Base-by-base conservation (phyloP, 2,329 filamentous ascomycete genomes). In the Penicillium frequentans region DNA sequence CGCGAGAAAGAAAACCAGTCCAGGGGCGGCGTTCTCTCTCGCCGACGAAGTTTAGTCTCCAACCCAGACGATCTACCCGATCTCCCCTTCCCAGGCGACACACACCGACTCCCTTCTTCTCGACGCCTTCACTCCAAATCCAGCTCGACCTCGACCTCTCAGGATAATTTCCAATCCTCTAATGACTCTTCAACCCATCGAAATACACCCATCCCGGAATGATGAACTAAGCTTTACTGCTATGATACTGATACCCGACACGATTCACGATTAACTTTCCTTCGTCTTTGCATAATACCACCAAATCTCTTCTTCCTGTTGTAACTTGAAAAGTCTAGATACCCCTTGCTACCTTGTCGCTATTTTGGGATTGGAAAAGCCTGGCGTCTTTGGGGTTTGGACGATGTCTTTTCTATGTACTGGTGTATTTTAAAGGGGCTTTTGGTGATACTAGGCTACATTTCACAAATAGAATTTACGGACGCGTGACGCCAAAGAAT, bases 1-100 rank as follows among this genome's bases (percentile, higher is more conserved):
- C 68, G 65, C 37, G 68, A 70, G 44, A 71, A 72, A 45, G 63
- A 66, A n/a, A 71, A 70, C 39, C 69, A 64, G 2, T 62, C 70
- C 7, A 35, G 57, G 1, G 70, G 70, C 1, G 70, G 68, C 9
- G 70, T 72, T 4, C 62, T 68, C 13, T 70, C 70, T 11, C 65
- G 69, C 7, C 67, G 65, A 16, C 65, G 70, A 23, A 72, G 69
- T 49, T 56, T 72, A 3, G 57, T 68, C 26, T 60, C 59, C 11
- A 52, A 71, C 35, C 65, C 65, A 10, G 63, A 66, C 35, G 29
- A 61, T 14, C 24, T 67, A 21, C 64, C 62, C 1, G 62, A 66
- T 47, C 56, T 67, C 11, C 55, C 56, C 0, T 52, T 64, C 14
- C 64, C 60, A 0, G 57, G 57, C 7, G 64, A 64, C 42, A 59